A percentile compares a stretch with the other conserved stretches of the same genome.
Conservation (phyloP, 1,284 basidiomycete genomes). For the Heterobasidion irregulare region DNA sequence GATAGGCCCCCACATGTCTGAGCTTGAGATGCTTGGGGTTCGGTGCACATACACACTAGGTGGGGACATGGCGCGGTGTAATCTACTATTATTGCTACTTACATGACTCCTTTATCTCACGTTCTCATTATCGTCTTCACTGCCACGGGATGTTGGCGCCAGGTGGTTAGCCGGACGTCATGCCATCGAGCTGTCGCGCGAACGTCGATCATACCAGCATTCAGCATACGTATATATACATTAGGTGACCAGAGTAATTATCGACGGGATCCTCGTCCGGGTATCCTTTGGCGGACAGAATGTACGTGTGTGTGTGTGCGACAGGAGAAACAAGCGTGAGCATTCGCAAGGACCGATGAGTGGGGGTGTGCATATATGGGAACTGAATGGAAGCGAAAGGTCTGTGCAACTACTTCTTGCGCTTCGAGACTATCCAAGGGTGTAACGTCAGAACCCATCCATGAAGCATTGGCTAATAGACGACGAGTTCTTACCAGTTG, state of each 20-base stretch:
- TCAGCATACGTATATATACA: neutral
- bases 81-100: neutral
- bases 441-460: neutral
- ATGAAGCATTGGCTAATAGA: too few species aligned
- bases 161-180: too few species aligned
- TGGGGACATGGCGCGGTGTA: neutral
- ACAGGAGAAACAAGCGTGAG: neutral
- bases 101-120: neutral
- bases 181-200: too few species aligned
- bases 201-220: neutral
- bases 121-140: too few species aligned
- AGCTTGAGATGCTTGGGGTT: neutral
- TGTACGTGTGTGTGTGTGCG: too few species aligned
- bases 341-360: neutral
- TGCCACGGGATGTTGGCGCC: too few species aligned
- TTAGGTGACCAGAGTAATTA: neutral
- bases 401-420: constrained; percentile 17
- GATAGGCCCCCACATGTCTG: neutral
- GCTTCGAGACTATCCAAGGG: constrained; percentile 17
- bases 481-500: constrained; percentile 2
- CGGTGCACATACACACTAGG: neutral
- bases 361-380: neutral
- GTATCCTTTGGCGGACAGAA: too few species aligned
- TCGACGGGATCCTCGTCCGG: neutral
- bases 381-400: neutral